A percentile compares a stretch with the other conserved stretches of the same genome.
phyloP scores from a whole-genome alignment of 768 basidiomycete genomes.

The Boletales sp. region DNA sequence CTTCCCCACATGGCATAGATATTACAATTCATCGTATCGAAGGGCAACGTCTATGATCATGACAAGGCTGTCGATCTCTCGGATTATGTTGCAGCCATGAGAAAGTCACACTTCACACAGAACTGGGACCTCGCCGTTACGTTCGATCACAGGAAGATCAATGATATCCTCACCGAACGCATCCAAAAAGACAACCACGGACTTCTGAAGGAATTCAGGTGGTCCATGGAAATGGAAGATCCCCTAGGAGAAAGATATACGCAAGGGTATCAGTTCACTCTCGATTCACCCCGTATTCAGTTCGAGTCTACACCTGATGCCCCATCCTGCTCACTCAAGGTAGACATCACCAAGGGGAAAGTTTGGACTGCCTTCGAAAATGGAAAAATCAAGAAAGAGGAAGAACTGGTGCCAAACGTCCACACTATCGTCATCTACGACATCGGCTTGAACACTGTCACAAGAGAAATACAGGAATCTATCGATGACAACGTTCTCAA shows the following conservation, averaged over 20 bases:
- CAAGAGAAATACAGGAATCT: neutral
- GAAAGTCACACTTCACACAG: neutral
- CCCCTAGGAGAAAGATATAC: neutral
- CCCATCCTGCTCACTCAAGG: neutral
- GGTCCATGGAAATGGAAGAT: neutral
- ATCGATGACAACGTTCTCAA: neutral
- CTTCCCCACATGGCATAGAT: no score
- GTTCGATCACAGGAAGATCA: neutral
- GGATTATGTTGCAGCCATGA: neutral
- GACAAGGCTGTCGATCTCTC: neutral
- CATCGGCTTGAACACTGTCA: neutral
- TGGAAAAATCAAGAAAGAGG: neutral
- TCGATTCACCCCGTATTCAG: neutral
- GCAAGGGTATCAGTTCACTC: neutral
- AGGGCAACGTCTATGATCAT: no score
- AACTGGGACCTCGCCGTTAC: constrained; percentile 1
- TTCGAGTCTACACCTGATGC: neutral
- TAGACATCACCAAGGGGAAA: neutral
- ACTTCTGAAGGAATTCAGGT: neutral
- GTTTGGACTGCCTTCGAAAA: neutral
- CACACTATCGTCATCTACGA: neutral
- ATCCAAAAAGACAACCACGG: neutral
- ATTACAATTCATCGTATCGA: no score
- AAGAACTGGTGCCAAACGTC: neutral
- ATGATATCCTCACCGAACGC: neutral